Evolutionary conservation across 1,284 basidiomycete genomes (phyloP).

Genomic region (Marasmius oreades): DNA sequence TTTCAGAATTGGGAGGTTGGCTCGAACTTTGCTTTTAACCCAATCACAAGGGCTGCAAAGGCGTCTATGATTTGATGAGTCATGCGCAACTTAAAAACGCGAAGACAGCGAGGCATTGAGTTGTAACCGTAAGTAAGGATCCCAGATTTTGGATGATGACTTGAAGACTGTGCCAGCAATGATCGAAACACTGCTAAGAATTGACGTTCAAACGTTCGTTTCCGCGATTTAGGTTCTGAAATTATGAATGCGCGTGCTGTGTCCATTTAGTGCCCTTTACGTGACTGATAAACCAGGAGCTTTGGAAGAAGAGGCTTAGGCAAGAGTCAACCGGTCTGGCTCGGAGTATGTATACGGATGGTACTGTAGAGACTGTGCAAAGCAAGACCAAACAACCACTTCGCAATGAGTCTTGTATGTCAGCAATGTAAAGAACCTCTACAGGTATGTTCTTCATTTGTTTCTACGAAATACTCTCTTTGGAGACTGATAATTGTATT

Average conservation of each 20-base stretch:
- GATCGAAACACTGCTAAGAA: too few species aligned
- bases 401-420: constrained; percentile 61
- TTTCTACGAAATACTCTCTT: constrained; percentile 2
- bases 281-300: too few species aligned
- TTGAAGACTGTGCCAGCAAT: background rate
- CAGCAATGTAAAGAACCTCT: constrained; percentile 88
- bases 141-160: background rate
- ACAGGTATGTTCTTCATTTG: constrained; percentile 45
- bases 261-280: too few species aligned
- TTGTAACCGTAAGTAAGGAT: background rate
- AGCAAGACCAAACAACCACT: too few species aligned
- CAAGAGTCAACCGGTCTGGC: too few species aligned
- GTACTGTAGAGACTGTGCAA: too few species aligned
- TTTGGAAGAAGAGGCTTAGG: too few species aligned
- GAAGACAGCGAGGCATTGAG: background rate
- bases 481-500: constrained; percentile 16
- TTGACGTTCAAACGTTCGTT: constrained; percentile 2
- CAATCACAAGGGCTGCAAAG: background rate
- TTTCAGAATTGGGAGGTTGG: background rate
- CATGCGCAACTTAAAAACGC: background rate
- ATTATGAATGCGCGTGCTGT: too few species aligned
- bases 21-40: background rate
- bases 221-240: too few species aligned
- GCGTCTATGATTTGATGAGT: background rate
- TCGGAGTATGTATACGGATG: too few species aligned